Evolutionary conservation across 768 basidiomycete species (phyloP), one percentile per base, ranked within the genome.

Genomic region (Russula lepida): DNA sequence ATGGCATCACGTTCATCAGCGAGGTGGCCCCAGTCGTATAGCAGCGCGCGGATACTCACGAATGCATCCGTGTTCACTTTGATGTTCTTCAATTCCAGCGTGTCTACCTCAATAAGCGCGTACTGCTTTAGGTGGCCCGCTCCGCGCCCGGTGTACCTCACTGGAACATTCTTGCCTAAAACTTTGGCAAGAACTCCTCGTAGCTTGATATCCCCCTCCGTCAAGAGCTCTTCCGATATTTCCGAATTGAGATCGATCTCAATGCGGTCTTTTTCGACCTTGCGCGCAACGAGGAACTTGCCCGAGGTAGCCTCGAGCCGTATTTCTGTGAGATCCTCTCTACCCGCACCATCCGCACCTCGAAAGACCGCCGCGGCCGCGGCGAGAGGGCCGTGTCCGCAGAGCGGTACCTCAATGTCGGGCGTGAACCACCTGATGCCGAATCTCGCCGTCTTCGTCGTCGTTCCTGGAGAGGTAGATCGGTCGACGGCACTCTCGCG

Each of bases 361-460:
- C 21, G 53, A 25, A 65, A 53, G 15, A 63, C 15, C 13, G 61
- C 58, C 0, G 46, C 51, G 6, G 73, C 69, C 0, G 70, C 61
- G 0, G 70, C 73, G 52, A 75, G 67, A 9, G 74, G 73, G 4
- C 69, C 73, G 58, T 74, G 73, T 15, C 73, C 73, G 54, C 73
- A 74, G 4, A 74, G 64, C 1, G 64, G 55, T 5, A 68, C 59
- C 59, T 73, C 71, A 8, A 54, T 37, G 17, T 27, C 21, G 2
- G 69, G 66, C 1, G 71, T 70, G 64, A 71, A 73, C 72, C 70
- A 73, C 4, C 71, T 57, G 30, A 74, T 59, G 28, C 63, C 62
- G 54, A 65, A 70, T 27, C 41, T 52, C n/a, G 43, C 43, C 43
- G 4, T 44, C 21, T 1, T 48, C 7, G 33, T 32, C 13, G 19